phyloP scores from a whole-genome alignment of 805 yeast genomes.

The Schwanniomyces sp. region DNA sequence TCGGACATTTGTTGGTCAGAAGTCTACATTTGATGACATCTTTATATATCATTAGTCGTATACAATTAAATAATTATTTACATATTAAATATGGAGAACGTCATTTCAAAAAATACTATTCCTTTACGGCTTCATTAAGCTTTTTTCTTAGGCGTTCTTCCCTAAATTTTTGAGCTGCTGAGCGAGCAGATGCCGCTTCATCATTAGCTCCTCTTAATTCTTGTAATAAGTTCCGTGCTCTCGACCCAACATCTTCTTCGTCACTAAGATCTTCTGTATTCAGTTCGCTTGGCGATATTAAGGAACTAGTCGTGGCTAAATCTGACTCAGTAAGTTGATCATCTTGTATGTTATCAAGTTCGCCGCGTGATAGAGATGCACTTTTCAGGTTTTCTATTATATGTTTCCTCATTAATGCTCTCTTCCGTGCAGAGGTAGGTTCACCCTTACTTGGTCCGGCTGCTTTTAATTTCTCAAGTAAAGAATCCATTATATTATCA shows the following conservation, averaged over 20 bases:
- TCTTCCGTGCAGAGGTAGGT: slow-evolving; percentile 74
- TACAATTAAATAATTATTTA: neutral
- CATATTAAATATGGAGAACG: neutral
- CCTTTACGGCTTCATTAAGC: neutral
- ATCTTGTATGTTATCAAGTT: slow-evolving; percentile 2
- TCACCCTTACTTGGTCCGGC: slow-evolving; percentile 80
- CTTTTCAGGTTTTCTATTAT: slow-evolving; percentile 36
- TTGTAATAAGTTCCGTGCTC: slow-evolving; percentile 64
- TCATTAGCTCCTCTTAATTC: slow-evolving; percentile 50
- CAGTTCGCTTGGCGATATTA: slow-evolving; percentile 4
- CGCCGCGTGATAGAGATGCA: neutral
- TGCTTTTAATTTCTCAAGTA: slow-evolving; percentile 82
- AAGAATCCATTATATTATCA: slow-evolving; percentile 73
- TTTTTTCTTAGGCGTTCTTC: slow-evolving; percentile 35
- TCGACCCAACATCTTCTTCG: slow-evolving; percentile 47
- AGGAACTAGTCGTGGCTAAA: slow-evolving; percentile 2
- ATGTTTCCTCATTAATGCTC: slow-evolving; percentile 73
- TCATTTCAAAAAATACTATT: neutral
- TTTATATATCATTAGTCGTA: neutral
- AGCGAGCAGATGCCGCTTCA: slow-evolving; percentile 16
- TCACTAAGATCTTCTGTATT: slow-evolving; percentile 7
- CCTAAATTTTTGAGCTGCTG: slow-evolving; percentile 45
- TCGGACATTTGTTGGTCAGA: slow-evolving; percentile 5
- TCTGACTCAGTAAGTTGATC: slow-evolving; percentile 2
- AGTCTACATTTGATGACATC: neutral